Conservation (phyloP, 495 filamentous ascomycete species). For the Viridothelium virens region DNA sequence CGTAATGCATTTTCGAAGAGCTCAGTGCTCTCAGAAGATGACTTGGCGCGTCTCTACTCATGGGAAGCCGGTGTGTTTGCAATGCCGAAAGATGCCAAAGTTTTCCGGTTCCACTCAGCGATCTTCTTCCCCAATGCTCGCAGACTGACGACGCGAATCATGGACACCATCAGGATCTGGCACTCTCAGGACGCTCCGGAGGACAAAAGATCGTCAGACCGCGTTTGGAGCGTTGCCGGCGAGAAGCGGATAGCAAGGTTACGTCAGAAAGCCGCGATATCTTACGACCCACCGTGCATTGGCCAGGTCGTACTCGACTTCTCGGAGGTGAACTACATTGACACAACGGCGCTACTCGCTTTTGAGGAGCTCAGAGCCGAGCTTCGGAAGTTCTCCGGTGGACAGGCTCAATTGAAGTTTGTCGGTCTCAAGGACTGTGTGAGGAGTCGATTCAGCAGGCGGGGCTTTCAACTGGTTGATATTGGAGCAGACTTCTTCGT, state of each 20-base stretch:
- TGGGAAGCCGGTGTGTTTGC: constrained; percentile 17
- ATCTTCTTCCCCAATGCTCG: constrained; percentile 46
- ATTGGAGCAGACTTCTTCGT: not conserved
- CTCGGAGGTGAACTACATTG: constrained; percentile 18
- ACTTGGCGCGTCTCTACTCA: constrained; percentile 14
- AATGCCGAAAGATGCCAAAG: constrained; percentile 35
- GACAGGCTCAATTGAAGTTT: constrained; percentile 16
- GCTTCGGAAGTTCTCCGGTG: constrained; percentile 17
- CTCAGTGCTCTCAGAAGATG: constrained; percentile 17
- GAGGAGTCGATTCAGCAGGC: constrained; percentile 3
- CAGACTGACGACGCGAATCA: constrained; percentile 34
- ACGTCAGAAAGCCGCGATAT: constrained; percentile 20
- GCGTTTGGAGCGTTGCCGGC: constrained; percentile 43
- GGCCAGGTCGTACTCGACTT: constrained; percentile 22
- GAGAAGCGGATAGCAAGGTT: constrained; percentile 31
- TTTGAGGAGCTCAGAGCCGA: constrained; percentile 16
- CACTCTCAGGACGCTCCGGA: constrained; percentile 31
- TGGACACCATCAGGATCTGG: constrained; percentile 39
- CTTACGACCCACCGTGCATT: constrained; percentile 19
- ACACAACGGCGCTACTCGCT: constrained; percentile 15
- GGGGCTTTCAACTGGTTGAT: not conserved
- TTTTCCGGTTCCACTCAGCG: constrained; percentile 39
- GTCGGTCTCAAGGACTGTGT: constrained; percentile 14
- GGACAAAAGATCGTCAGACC: constrained; percentile 32
- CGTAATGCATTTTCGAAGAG: constrained; percentile 39